These are phyloP conservation scores for Naganishia kalamii DNA, from an alignment of 768 basidiomycete species.

Conservation along the genomic window DNA sequence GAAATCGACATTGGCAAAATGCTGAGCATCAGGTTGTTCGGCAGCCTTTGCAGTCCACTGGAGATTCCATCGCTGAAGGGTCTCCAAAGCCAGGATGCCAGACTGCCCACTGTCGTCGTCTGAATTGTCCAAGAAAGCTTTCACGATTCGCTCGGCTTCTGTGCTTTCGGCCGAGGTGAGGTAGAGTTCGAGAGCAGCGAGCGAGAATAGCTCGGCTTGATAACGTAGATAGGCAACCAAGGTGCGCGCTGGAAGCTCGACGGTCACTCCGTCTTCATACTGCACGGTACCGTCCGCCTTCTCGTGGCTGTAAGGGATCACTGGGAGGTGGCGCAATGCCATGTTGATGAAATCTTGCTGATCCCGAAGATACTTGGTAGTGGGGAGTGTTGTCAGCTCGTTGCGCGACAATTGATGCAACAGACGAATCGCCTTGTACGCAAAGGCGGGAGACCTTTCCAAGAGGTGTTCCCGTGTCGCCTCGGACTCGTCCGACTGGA, in stretches of 20 bases:
- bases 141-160: slow-evolving; percentile 11
- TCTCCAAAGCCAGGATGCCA: slow-evolving; percentile 3
- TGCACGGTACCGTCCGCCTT: neutral
- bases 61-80: slow-evolving; percentile 4
- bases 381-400: slow-evolving; percentile 4
- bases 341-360: slow-evolving; percentile 21
- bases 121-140: slow-evolving; percentile 18
- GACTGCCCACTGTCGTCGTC: neutral
- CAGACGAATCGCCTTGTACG: slow-evolving; percentile 15
- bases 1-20: slow-evolving; percentile 19
- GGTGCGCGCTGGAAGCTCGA: neutral
- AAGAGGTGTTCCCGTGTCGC: neutral
- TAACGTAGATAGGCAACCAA: slow-evolving; percentile 14
- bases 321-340: slow-evolving; percentile 4
- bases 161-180: neutral
- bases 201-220: slow-evolving; percentile 14
- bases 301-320: neutral
- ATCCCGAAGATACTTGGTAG: slow-evolving; percentile 19
- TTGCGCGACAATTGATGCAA: slow-evolving; percentile 18
- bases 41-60: neutral
- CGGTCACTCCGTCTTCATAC: slow-evolving; percentile 13
- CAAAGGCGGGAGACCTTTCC: slow-evolving; percentile 6
- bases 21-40: neutral
- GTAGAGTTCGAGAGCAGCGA: slow-evolving; percentile 24
- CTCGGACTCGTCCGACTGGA: slow-evolving; percentile 10